Conservation (phyloP, 2,329 filamentous ascomycete species). For the Diaporthe ilicicola region DNA sequence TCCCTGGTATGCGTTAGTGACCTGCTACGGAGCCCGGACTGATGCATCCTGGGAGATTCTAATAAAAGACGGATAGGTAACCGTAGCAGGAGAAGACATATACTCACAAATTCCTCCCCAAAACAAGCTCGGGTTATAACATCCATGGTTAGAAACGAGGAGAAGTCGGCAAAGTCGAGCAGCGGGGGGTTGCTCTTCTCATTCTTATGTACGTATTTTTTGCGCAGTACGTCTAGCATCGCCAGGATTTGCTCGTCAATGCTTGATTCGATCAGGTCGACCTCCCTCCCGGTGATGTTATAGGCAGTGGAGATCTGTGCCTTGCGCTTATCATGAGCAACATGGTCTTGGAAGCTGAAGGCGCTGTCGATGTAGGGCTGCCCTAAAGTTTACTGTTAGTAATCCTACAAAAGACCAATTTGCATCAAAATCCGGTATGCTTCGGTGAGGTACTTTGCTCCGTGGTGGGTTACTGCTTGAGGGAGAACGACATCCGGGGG, state of each 20-base stretch:
- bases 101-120: constrained; percentile 54
- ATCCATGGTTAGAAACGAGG: constrained; percentile 60
- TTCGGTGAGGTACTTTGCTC: not conserved
- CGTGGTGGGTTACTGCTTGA: not conserved
- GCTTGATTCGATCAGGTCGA: constrained; percentile 38
- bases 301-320: constrained; percentile 37
- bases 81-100: too few relatives aligned
- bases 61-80: too few relatives aligned
- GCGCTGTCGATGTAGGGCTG: constrained; percentile 23
- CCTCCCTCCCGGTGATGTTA: constrained; percentile 39
- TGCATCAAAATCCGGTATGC: too few relatives aligned
- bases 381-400: not conserved
- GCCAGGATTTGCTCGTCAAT: constrained; percentile 26
- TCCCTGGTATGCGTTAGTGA: too few relatives aligned
- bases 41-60: too few relatives aligned
- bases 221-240: constrained; percentile 9
- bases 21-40: too few relatives aligned
- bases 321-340: constrained; percentile 42
- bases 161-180: constrained; percentile 54
- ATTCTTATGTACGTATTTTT: not conserved
- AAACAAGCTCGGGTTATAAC: constrained; percentile 58
- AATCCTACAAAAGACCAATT: not conserved
- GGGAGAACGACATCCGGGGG: not conserved
- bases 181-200: constrained; percentile 30
- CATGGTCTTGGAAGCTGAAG: constrained; percentile 34